Base-by-base conservation (phyloP, 805 yeast genomes). In the Yarrowia yakushimensis region DNA sequence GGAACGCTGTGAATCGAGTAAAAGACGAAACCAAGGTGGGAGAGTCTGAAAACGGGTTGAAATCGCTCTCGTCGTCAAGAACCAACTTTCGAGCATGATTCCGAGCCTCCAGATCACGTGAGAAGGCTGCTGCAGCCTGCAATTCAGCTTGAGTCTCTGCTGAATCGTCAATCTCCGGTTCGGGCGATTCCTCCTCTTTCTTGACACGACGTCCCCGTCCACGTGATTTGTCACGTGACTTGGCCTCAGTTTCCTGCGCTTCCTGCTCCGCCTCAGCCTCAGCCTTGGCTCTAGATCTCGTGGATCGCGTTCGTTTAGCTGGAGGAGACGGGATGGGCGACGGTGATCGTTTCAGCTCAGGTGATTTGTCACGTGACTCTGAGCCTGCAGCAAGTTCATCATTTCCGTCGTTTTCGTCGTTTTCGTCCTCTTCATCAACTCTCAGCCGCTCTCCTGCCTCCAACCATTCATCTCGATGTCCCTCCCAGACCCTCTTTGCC, bases 401-500 rank as follows among this genome's bases (percentile, higher is more conserved):
- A 4, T 17, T n/a, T 17, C 17, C 39, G 7, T 34, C 17, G 27
- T n/a, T n/a, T n/a, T n/a, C n/a, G n/a, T n/a, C n/a, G n/a, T n/a
- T n/a, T n/a, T n/a, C n/a, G n/a, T n/a, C n/a, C n/a, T n/a, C n/a
- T n/a, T n/a, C n/a, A n/a, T n/a, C n/a, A n/a, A n/a, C 41, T 10
- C 13, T 17, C 13, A 36, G 13, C 5, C n/a, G 8, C n/a, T 12
- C 37, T 10, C 7, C 11, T 6, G 2, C 18, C 23, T 27, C 22
- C 23, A 27, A 36, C 36, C 52, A 30, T 18, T 20, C 52, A 17
- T 12, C 52, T 9, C 36, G 11, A 13, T 30, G 25, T 0, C 57
- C 18, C 37, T 33, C 64, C 67, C 27, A 42, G 46, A 18, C 62
- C 23, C 25, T n/a, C 20, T 8, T 8, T 9, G 28, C 61, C 31